Conservation (phyloP, 2,329 filamentous ascomycete species). For the Curvularia lunata region DNA sequence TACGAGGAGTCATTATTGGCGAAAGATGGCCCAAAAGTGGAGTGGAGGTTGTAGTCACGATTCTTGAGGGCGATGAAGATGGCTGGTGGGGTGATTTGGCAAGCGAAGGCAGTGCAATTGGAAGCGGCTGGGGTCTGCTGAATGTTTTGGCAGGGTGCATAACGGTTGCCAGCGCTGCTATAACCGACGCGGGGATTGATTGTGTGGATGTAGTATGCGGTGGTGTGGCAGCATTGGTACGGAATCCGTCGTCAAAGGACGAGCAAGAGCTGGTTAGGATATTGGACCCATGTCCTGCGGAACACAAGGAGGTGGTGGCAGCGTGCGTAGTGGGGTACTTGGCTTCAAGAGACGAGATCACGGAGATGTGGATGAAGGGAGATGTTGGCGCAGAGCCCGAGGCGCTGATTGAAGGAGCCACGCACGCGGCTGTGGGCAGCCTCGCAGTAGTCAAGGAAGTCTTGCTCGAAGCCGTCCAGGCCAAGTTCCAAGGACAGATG, state of each 20-base stretch:
- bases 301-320: conserved; percentile 77
- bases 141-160: conserved; percentile 90
- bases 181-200: conserved; percentile 94
- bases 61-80: conserved; percentile 92
- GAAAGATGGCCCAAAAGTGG: conserved; percentile 98
- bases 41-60: conserved; percentile 91
- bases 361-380: conserved; percentile 93
- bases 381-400: conserved; percentile 59
- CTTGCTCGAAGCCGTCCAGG: conserved; percentile 58
- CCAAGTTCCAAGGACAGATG: conserved; percentile 38
- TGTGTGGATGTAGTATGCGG: conserved; percentile 90
- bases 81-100: conserved; percentile 64
- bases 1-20: conserved; percentile 87
- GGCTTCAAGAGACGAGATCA: conserved; percentile 85
- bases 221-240: conserved; percentile 82
- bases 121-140: conserved; percentile 83
- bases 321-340: conserved; percentile 92
- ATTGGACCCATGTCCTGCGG: conserved; percentile 81
- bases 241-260: conserved; percentile 34
- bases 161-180: conserved; percentile 88
- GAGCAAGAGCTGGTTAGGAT: conserved; percentile 59
- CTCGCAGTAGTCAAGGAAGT: conserved; percentile 67
- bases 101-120: conserved; percentile 54
- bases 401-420: conserved; percentile 66
- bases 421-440: conserved; percentile 66